Percentiles rank a stretch among this genome's conserved stretches.
Evolutionary conservation across 345 rosid genomes (phyloP).

Genomic region (sweet orange (Citrus sinensis)): DNA sequence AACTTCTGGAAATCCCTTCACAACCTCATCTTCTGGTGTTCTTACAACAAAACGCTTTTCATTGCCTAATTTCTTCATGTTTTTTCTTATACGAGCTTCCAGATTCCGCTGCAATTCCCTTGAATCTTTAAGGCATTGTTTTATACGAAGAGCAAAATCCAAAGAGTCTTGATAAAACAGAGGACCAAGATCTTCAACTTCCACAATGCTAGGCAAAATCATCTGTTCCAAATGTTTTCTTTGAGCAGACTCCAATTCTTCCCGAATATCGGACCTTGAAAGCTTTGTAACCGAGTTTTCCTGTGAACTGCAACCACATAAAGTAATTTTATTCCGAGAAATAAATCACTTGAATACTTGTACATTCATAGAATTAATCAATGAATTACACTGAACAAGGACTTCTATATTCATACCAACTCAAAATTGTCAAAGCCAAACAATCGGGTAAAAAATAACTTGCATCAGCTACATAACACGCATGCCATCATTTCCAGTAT

Average conservation of each 20-base stretch:
- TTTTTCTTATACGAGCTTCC: slow-evolving; percentile 61
- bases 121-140: slow-evolving; percentile 65
- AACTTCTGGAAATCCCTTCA: slow-evolving; percentile 86
- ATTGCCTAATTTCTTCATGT: slow-evolving; percentile 67
- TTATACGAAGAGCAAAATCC: slow-evolving; percentile 60
- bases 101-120: slow-evolving; percentile 66
- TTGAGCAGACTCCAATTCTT: slow-evolving; percentile 70
- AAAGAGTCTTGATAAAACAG: slow-evolving; percentile 49
- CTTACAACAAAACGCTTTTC: slow-evolving; percentile 65
- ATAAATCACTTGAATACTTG: background rate
- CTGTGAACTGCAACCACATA: slow-evolving; percentile 45
- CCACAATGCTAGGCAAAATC: slow-evolving; percentile 68
- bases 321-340: background rate
- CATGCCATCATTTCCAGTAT: background rate
- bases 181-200: slow-evolving; percentile 64
- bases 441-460: background rate
- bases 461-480: background rate
- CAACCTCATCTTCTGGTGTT: slow-evolving; percentile 69
- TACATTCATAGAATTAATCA: background rate
- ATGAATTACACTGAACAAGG: background rate
- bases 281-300: slow-evolving; percentile 48
- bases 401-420: background rate
- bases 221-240: slow-evolving; percentile 68
- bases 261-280: slow-evolving; percentile 61
- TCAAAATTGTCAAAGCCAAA: background rate